Evolutionary conservation across 805 yeast genomes (phyloP).

Genomic region (Nakazawaea populi): DNA sequence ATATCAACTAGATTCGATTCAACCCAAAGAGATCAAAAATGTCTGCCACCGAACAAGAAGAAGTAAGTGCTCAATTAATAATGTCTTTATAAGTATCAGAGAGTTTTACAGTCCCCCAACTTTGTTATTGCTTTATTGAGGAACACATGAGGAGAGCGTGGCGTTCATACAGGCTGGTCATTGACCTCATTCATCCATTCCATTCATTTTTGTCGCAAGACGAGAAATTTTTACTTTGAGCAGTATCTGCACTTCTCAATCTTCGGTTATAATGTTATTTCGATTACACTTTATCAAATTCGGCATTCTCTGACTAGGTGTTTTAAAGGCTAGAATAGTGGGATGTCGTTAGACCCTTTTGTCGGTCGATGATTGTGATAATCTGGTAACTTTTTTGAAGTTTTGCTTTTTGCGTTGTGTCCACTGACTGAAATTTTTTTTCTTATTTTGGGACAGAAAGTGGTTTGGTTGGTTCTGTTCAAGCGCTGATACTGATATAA

Average conservation of each 20-base stretch:
- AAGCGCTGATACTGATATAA: not conserved
- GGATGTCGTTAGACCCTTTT: not conserved
- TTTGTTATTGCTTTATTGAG: too few relatives aligned
- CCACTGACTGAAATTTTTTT: not conserved
- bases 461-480: not conserved
- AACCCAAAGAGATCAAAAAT: not conserved
- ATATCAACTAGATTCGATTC: not conserved
- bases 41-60: slow-evolving; percentile 10
- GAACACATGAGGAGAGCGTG: too few relatives aligned
- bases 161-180: too few relatives aligned
- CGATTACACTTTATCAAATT: too few relatives aligned
- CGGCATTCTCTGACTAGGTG: too few relatives aligned
- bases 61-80: slow-evolving; percentile 3
- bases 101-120: not conserved
- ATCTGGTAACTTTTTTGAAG: not conserved
- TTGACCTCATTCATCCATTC: too few relatives aligned
- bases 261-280: too few relatives aligned
- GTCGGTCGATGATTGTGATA: not conserved
- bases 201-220: too few relatives aligned
- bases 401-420: not conserved
- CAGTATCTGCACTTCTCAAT: too few relatives aligned
- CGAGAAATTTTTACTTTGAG: too few relatives aligned
- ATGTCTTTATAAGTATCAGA: slow-evolving; percentile 7
- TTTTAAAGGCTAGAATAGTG: too few relatives aligned
- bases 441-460: not conserved